These are phyloP conservation scores for Capsicum rhomboideum DNA, from an alignment of 257 asterid genomes.

Conservation along the genomic window DNA sequence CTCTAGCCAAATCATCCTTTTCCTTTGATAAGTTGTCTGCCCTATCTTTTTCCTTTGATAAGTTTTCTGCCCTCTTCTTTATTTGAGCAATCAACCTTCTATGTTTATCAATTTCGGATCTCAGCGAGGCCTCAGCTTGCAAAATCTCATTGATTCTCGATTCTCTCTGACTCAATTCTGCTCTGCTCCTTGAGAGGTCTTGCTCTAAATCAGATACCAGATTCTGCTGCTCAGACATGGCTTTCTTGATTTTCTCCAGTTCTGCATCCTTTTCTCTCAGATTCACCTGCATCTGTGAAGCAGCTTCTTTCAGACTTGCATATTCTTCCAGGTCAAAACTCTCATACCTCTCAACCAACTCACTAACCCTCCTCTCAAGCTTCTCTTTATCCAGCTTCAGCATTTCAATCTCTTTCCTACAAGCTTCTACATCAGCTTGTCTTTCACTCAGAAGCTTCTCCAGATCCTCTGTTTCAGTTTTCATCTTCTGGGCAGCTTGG, in stretches of 20 bases:
- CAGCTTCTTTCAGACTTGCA: constrained; percentile 48
- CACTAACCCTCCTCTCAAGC: constrained; percentile 56
- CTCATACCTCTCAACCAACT: constrained; percentile 63
- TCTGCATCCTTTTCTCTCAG: constrained; percentile 59
- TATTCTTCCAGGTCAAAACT: constrained; percentile 61
- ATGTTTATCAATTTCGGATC: constrained; percentile 28
- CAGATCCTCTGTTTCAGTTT: constrained; percentile 51
- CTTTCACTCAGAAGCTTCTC: constrained; percentile 44
- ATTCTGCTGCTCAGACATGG: constrained; percentile 56
- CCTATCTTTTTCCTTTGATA: constrained; percentile 63
- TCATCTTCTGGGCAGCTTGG: constrained; percentile 43
- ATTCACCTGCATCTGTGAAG: constrained; percentile 48
- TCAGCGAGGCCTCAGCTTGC: constrained; percentile 54
- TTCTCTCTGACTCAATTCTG: constrained; percentile 56
- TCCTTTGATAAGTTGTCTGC: constrained; percentile 47
- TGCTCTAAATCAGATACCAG: constrained; percentile 45
- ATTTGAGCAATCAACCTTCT: constrained; percentile 20
- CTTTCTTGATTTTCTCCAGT: constrained; percentile 50
- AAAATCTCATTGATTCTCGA: constrained; percentile 42
- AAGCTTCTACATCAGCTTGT: constrained; percentile 53
- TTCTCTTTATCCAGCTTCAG: constrained; percentile 42
- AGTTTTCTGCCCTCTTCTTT: constrained; percentile 37
- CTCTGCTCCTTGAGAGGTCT: constrained; percentile 54
- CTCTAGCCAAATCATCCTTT: constrained; percentile 53
- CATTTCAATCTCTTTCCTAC: constrained; percentile 42